These are phyloP conservation scores for Irineochytrium annulatum DNA, from an alignment of 192 early-diverging fungal genomes.

Conservation along the genomic window DNA sequence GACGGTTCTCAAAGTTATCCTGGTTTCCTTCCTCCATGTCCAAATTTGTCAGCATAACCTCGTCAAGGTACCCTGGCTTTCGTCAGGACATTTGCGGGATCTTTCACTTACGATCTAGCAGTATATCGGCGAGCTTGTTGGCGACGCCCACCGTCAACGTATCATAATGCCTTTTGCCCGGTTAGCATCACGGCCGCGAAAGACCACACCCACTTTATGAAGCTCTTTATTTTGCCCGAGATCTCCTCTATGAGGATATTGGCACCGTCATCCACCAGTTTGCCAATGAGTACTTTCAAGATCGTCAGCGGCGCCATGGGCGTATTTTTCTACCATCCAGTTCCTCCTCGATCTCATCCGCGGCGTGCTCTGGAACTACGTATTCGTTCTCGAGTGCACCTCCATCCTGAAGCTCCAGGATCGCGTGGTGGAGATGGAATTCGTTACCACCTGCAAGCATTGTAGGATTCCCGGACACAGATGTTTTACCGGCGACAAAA, in stretches of 20 bases:
- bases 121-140: constrained; percentile 62
- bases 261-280: constrained; percentile 27
- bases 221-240: constrained; percentile 66
- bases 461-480: too few species aligned
- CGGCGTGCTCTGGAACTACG: constrained; percentile 31
- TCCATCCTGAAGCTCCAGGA: constrained; percentile 55
- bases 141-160: constrained; percentile 38
- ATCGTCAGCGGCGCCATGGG: neutral
- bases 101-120: constrained; percentile 57
- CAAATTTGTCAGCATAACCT: constrained; percentile 54
- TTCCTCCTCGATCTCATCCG: constrained; percentile 35
- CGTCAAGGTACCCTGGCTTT: constrained; percentile 55
- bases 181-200: neutral
- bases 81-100: constrained; percentile 6
- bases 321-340: constrained; percentile 37
- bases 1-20: constrained; percentile 66
- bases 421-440: constrained; percentile 54
- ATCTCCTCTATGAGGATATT: constrained; percentile 25
- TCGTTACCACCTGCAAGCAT: neutral
- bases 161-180: constrained; percentile 48
- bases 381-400: constrained; percentile 38
- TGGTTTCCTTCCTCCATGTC: constrained; percentile 66
- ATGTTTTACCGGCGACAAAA: too few species aligned
- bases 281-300: constrained; percentile 35
- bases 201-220: constrained; percentile 57